Conservation (phyloP, 768 basidiomycete species). For the Pilatotrama ljubarskyi region DNA sequence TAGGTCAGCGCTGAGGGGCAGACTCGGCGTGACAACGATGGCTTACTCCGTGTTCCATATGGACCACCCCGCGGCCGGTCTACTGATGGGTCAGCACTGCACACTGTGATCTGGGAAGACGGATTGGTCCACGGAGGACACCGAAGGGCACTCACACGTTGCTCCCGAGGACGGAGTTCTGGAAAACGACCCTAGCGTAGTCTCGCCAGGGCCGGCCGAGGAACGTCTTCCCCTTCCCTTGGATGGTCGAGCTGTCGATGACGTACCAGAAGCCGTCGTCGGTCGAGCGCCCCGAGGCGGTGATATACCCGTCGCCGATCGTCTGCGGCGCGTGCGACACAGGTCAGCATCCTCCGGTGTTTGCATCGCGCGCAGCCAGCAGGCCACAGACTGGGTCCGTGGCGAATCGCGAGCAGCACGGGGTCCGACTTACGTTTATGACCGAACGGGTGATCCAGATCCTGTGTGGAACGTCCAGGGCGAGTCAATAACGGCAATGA, state of each 20-base stretch:
- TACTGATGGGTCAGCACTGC: background rate
- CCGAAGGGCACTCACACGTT: slow-evolving; percentile 21
- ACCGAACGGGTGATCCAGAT: slow-evolving; percentile 27
- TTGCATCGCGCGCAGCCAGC: background rate
- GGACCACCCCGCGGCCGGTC: slow-evolving; percentile 29
- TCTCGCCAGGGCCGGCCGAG: slow-evolving; percentile 32
- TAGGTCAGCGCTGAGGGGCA: background rate
- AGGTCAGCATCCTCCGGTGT: background rate
- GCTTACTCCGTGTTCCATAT: slow-evolving; percentile 25
- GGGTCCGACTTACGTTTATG: slow-evolving; percentile 24
- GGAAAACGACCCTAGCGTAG: slow-evolving; percentile 32
- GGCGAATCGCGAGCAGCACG: background rate
- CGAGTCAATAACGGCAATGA: background rate
- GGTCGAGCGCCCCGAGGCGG: slow-evolving; percentile 26
- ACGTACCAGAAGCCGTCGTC: slow-evolving; percentile 28
- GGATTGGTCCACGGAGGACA: background rate
- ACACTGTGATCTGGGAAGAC: background rate
- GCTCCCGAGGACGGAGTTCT: slow-evolving; percentile 24
- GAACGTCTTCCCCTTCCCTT: slow-evolving; percentile 27
- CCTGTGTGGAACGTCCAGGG: slow-evolving; percentile 6
- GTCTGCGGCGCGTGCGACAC: slow-evolving; percentile 11
- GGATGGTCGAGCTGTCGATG: slow-evolving; percentile 26
- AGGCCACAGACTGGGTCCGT: background rate
- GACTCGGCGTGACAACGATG: background rate
- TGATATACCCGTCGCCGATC: slow-evolving; percentile 23